Conservation (phyloP, 1,284 basidiomycete genomes). For the Sporisorium exsertum region DNA sequence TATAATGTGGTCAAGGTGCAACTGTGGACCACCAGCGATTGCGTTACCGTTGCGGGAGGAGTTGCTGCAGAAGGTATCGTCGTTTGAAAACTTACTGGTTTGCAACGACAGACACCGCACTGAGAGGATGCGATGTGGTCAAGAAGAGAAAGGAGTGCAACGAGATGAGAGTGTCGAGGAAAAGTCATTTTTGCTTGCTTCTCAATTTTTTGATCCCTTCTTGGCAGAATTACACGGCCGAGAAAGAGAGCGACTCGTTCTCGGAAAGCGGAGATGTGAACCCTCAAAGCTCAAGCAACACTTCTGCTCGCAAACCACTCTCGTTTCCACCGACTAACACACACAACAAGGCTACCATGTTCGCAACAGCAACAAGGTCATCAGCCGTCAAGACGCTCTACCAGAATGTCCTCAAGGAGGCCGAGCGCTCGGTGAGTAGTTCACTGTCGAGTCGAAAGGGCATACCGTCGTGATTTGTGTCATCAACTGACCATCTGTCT, state of each 20-base stretch:
- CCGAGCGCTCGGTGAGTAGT: slow-evolving; percentile 29
- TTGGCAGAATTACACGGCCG: too few species aligned
- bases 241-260: slow-evolving; percentile 6
- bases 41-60: not conserved
- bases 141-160: slow-evolving; percentile 6
- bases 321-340: not conserved
- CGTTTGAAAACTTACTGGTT: slow-evolving; percentile 16
- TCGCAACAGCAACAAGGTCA: slow-evolving; percentile 28
- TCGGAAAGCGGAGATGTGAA: slow-evolving; percentile 32
- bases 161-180: not conserved
- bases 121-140: slow-evolving; percentile 6
- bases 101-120: not conserved
- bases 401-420: slow-evolving; percentile 33
- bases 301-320: not conserved
- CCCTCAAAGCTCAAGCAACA: slow-evolving; percentile 1
- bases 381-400: slow-evolving; percentile 35
- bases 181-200: slow-evolving; percentile 3
- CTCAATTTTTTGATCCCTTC: too few species aligned
- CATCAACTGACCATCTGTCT: not conserved
- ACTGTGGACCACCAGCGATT: not conserved
- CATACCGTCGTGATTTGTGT: not conserved
- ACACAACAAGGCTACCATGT: slow-evolving; percentile 13
- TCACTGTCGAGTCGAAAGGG: not conserved
- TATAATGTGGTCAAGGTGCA: not conserved
- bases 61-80: not conserved